Conservation (phyloP, 2,329 filamentous ascomycete species). For the Aspergillus costaricaensis region DNA sequence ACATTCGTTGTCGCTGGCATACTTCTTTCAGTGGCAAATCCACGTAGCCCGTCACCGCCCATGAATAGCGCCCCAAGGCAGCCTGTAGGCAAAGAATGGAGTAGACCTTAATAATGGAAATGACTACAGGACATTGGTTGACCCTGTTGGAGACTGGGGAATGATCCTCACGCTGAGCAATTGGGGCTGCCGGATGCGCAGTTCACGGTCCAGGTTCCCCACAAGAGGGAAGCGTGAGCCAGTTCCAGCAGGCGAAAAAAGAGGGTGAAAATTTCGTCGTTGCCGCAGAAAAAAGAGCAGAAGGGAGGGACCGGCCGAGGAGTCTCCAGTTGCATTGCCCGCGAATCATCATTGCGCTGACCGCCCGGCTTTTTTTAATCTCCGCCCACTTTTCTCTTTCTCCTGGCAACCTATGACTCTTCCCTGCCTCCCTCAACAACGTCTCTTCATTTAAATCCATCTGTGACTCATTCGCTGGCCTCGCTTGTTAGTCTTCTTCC, state of each 20-base stretch:
- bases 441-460: constrained; percentile 30
- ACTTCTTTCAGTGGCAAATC: constrained; percentile 1
- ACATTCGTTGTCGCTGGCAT: not conserved
- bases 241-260: constrained; percentile 5
- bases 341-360: constrained; percentile 21
- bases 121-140: constrained; percentile 14
- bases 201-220: constrained; percentile 22
- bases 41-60: not conserved
- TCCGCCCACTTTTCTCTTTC: constrained; percentile 29
- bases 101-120: constrained; percentile 16
- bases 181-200: constrained; percentile 20
- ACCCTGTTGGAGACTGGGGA: constrained; percentile 15
- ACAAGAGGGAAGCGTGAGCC: constrained; percentile 11
- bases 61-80: not conserved
- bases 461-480: constrained; percentile 13
- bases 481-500: constrained; percentile 11
- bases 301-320: constrained; percentile 9
- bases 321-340: constrained; percentile 16
- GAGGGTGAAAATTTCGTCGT: constrained; percentile 28
- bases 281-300: constrained; percentile 22
- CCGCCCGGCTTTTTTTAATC: constrained; percentile 31
- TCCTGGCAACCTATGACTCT: constrained; percentile 33
- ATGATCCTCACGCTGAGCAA: constrained; percentile 19
- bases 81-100: not conserved
- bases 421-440: constrained; percentile 21